Percentiles rank a stretch among this genome's conserved stretches.
Evolutionary conservation across 176 grass and related monocot species (phyloP).

Genomic region (Juncus effusus): DNA sequence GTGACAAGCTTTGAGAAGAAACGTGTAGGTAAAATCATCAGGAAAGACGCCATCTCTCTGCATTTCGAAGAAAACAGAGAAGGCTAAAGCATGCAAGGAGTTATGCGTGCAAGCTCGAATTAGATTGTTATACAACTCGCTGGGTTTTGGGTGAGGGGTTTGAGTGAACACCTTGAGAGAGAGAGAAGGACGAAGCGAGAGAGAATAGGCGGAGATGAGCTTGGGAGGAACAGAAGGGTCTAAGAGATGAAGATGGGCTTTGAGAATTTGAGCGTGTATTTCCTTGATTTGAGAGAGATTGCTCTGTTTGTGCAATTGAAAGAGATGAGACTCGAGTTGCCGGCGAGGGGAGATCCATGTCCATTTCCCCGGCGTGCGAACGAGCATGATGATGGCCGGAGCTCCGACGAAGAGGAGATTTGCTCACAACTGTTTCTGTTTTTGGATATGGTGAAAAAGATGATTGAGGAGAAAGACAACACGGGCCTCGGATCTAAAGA

Average conservation of each 20-base stretch:
- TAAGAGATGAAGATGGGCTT: conserved; percentile 34
- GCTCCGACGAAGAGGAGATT: background rate
- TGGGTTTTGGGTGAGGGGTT: conserved; percentile 22
- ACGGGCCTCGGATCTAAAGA: too few relatives aligned
- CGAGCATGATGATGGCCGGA: background rate
- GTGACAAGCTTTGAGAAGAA: conserved; percentile 54
- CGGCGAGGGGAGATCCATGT: conserved; percentile 48
- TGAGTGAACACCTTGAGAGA: conserved; percentile 42
- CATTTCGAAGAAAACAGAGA: conserved; percentile 45
- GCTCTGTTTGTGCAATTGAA: conserved; percentile 44
- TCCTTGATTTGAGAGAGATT: conserved; percentile 37
- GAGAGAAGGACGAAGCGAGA: conserved; percentile 36
- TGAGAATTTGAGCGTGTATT: conserved; percentile 66
- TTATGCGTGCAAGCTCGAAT: conserved; percentile 58
- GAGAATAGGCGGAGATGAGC: conserved; percentile 57
- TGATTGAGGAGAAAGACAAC: too few relatives aligned
- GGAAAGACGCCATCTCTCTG: conserved; percentile 28
- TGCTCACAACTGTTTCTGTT: background rate
- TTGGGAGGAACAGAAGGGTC: conserved; percentile 44
- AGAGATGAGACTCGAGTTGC: conserved; percentile 50
- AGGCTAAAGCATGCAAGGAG: conserved; percentile 32
- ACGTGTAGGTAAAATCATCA: conserved; percentile 59
- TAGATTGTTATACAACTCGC: conserved; percentile 43
- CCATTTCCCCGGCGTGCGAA: conserved; percentile 41
- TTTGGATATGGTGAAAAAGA: too few relatives aligned